Evolutionary conservation across 768 basidiomycete genomes (phyloP), one percentile per base, ranked within the genome.

Genomic region (Panellus pusillus): DNA sequence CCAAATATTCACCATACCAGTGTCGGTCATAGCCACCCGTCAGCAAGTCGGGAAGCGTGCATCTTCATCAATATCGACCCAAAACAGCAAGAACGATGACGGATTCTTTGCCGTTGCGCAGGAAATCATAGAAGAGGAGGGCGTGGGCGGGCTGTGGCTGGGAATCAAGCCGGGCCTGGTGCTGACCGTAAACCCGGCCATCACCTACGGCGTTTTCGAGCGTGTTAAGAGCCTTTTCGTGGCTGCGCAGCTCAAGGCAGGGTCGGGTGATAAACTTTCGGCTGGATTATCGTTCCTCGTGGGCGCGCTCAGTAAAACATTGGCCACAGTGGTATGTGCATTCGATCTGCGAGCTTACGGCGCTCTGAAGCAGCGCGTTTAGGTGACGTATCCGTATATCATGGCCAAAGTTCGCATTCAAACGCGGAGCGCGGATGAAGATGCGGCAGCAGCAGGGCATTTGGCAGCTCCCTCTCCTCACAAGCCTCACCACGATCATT

Each of bases 1-100:
- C 5, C 97, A 98, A 69, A 87, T 98, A 52, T 98, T 98, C 74
- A 99, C 97, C 18, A 97, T 98, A 61, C 97, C 97, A 9, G 96
- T 98, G 13, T 84, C 93, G 7, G 96, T 98, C 46, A 97, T 99
- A 64, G 97, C 97, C 14, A 98, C 96, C 4, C 83, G 97, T 13
- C 97, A 99, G 70, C 97, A 99, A 72, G 82, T 98, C 45, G 89
- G 90, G 39, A 69, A 44, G n/a, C 44, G 35, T 7, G 42, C 19
- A 18, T 50, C 31, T 47, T 58, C 29, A 36, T 28, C 49, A 4
- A 55, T 43, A 17, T 37, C 63, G 19, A 27, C 24, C 18, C 19
- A 35, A 44, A 24, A 54, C 60, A 18, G 58, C 66, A 68, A 47
- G 20, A 61, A 58, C 3, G 84, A 87, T 63, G 87, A 90, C 57